Base-by-base conservation (phyloP, 345 rosid genomes). In the Dipteronia dyeriana region DNA sequence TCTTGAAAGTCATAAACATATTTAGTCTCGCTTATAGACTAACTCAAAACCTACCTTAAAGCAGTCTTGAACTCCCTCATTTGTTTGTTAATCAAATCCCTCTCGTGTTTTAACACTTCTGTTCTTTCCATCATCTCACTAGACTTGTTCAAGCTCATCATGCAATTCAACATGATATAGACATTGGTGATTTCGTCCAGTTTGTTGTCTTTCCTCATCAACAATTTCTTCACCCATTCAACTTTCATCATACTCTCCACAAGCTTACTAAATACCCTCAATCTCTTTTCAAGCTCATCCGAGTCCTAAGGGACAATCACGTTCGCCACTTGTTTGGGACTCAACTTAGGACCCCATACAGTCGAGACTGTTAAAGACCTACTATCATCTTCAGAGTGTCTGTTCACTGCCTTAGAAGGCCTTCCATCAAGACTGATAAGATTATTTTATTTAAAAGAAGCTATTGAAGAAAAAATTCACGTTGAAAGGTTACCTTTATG, bases 1-100 rank as follows among this genome's bases (percentile, higher is more conserved):
- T 53, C 73, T 1, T 10, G n/a, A 70, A 71, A 57, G 6, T 13
- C n/a, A 17, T n/a, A 34, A 70, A 73, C 68, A 5, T 74, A 75
- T 26, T 29, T 71, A 61, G 41, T 71, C 29, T 53, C 71, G 29
- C 81, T 84, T 75, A 85, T 82, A 7, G 91, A 78, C 78, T 68
- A 81, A 61, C 83, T 78, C 84, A 84, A 31, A 72, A 95, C 73
- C 59, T 89, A 83, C 68, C 66, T 62, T 88, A 95, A 78, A 7
- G 87, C 95, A 49, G 45, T 70, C 79, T 74, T 69, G 64, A 91
- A 95, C 82, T 91, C 99, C 71, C 56, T 78, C 54, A 88, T 53
- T 59, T 91, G 86, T 82, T 75, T 89, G 5, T 43, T 53, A 39
- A 88, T 65, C 73, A 84, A 60, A 9, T 81, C 82, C 66, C 47